Percentiles rank a stretch among this genome's conserved stretches.
Conservation (phyloP, 2,329 filamentous ascomycete genomes). For the Xylariaceae sp. region DNA sequence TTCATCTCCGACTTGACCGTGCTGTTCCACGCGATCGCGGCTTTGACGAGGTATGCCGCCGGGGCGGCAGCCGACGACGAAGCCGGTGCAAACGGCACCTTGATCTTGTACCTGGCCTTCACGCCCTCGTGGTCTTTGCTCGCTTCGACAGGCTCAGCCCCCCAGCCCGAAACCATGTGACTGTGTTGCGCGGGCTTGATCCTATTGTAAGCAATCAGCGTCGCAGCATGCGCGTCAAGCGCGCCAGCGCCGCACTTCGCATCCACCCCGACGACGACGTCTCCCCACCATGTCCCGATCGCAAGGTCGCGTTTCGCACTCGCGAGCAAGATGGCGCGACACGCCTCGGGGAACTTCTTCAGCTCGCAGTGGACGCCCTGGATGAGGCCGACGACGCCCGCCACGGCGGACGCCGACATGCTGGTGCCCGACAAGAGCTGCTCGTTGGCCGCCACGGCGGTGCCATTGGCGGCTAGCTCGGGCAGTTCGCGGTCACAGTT, state of each 20-base stretch:
- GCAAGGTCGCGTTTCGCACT: neutral
- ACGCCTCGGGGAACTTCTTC: neutral
- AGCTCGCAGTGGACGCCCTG: neutral
- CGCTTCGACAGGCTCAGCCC: neutral
- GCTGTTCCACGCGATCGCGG: neutral
- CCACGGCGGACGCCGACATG: neutral
- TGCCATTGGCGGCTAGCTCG: neutral
- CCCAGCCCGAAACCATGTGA: neutral
- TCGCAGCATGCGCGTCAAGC: neutral
- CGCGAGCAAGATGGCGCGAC: neutral
- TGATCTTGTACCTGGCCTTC: neutral
- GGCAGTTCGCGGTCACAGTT: neutral
- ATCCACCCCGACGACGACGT: neutral
- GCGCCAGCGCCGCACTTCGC: neutral
- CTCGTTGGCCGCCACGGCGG: neutral
- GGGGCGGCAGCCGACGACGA: neutral
- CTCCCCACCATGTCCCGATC: neutral
- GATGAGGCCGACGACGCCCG: neutral
- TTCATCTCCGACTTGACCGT: neutral
- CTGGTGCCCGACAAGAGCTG: neutral
- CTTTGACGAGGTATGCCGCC: neutral
- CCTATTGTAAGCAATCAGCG: neutral
- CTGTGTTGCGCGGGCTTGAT: neutral
- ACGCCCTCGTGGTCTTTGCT: neutral
- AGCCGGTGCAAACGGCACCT: neutral